A percentile compares a stretch with the other conserved stretches of the same genome.
phyloP scores from a whole-genome alignment of 2,329 filamentous ascomycete genomes.

The Scytalidium lignicola region DNA sequence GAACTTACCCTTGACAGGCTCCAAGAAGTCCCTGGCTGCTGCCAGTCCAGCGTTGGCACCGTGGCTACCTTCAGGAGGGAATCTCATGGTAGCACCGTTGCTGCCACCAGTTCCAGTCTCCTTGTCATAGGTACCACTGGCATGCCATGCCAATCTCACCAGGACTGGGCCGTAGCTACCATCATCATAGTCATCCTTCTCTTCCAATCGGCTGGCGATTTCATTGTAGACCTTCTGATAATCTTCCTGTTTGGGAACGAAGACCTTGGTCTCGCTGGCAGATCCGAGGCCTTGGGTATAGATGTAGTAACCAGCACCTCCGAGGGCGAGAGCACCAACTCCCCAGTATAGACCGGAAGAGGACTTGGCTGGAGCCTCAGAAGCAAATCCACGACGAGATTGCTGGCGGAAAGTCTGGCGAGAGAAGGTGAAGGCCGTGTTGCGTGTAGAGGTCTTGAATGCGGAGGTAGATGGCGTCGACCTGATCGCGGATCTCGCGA shows the following conservation, averaged over 20 bases:
- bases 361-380: slow-evolving; percentile 57
- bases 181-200: slow-evolving; percentile 94
- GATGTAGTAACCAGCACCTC: slow-evolving; percentile 60
- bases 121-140: slow-evolving; percentile 86
- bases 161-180: slow-evolving; percentile 93
- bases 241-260: slow-evolving; percentile 75
- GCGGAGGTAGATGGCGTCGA: slow-evolving; percentile 37
- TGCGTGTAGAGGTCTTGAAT: slow-evolving; percentile 53
- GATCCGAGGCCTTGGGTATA: slow-evolving; percentile 50
- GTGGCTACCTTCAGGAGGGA: slow-evolving; percentile 81
- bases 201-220: slow-evolving; percentile 72
- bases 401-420: slow-evolving; percentile 69
- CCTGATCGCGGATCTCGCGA: slow-evolving; percentile 32
- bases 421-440: slow-evolving; percentile 50
- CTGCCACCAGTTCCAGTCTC: slow-evolving; percentile 83
- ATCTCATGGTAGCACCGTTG: slow-evolving; percentile 97
- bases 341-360: slow-evolving; percentile 50
- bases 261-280: slow-evolving; percentile 43
- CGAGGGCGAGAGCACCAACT: slow-evolving; percentile 54
- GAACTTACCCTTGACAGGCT: slow-evolving; percentile 74
- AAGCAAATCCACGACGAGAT: slow-evolving; percentile 75
- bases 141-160: slow-evolving; percentile 89
- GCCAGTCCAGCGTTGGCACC: slow-evolving; percentile 90
- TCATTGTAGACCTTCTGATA: slow-evolving; percentile 95
- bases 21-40: slow-evolving; percentile 83